phyloP scores from a whole-genome alignment of 352 stramenopile species.

The Globisporangium echinulatum region DNA sequence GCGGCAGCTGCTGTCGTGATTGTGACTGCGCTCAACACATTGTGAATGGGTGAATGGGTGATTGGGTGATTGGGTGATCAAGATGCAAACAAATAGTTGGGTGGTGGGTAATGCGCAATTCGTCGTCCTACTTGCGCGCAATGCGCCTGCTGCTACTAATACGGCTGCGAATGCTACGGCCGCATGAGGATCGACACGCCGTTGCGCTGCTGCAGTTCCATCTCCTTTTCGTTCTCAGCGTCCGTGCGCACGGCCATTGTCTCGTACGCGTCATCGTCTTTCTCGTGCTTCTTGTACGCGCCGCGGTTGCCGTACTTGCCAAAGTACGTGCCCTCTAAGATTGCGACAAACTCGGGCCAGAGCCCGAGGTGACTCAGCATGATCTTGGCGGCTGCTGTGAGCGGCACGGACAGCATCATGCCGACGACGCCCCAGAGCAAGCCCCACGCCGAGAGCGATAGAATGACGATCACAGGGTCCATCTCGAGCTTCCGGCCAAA shows the following conservation, averaged over 20 bases:
- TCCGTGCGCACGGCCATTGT: slow-evolving; percentile 74
- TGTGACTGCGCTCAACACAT: neutral
- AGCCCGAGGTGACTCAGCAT: slow-evolving; percentile 83
- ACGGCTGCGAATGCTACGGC: slow-evolving; percentile 3
- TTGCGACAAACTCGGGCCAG: slow-evolving; percentile 80
- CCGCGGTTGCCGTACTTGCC: slow-evolving; percentile 59
- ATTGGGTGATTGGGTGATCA: neutral
- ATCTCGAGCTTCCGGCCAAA: slow-evolving; percentile 86
- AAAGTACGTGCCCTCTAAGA: slow-evolving; percentile 87
- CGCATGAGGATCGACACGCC: slow-evolving; percentile 23
- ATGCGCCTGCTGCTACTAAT: neutral
- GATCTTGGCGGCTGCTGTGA: slow-evolving; percentile 83
- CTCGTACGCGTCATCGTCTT: slow-evolving; percentile 57
- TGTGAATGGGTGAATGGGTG: neutral
- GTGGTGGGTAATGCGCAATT: neutral
- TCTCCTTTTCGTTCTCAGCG: slow-evolving; percentile 39
- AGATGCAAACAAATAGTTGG: no score
- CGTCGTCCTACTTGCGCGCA: neutral
- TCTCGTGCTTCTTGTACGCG: slow-evolving; percentile 73
- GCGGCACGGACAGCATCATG: slow-evolving; percentile 87
- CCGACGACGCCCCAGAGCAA: slow-evolving; percentile 82
- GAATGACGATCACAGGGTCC: slow-evolving; percentile 80
- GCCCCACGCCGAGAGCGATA: slow-evolving; percentile 84
- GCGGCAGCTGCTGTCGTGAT: neutral
- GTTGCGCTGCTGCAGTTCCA: slow-evolving; percentile 9